Evolutionary conservation across 2,329 filamentous ascomycete genomes (phyloP).

Genomic region (Onygena corvina): DNA sequence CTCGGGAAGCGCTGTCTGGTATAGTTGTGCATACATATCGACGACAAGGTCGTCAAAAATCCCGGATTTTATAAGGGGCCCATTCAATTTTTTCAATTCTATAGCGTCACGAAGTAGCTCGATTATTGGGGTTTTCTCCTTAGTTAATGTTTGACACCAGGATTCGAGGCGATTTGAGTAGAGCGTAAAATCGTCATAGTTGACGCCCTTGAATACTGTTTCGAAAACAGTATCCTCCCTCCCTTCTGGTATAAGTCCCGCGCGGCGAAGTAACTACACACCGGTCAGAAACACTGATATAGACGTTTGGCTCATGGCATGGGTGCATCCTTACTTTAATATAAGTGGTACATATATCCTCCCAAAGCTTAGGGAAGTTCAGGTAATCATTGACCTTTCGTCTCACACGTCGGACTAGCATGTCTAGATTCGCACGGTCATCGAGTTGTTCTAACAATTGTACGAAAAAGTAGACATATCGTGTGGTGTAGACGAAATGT

Average conservation of each 20-base stretch:
- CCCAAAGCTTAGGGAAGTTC: constrained; percentile 51
- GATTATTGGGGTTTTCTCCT: constrained; percentile 37
- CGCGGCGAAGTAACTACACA: constrained; percentile 43
- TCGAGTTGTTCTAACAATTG: constrained; percentile 60
- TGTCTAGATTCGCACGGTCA: constrained; percentile 65
- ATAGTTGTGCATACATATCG: constrained; percentile 64
- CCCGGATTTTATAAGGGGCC: constrained; percentile 70
- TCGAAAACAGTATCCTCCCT: constrained; percentile 42
- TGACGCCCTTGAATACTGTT: constrained; percentile 50
- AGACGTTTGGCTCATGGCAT: constrained; percentile 1
- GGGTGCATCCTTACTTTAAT: constrained; percentile 31
- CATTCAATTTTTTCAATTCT: constrained; percentile 69
- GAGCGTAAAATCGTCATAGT: constrained; percentile 52
- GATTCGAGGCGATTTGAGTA: constrained; percentile 48
- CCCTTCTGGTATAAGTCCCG: constrained; percentile 46
- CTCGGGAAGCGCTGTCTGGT: constrained; percentile 29
- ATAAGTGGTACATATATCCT: constrained; percentile 48
- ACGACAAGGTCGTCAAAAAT: constrained; percentile 87
- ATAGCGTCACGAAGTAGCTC: constrained; percentile 55
- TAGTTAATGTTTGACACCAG: constrained; percentile 41
- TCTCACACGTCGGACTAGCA: constrained; percentile 63
- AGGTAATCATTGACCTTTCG: constrained; percentile 68
- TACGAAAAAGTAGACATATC: constrained; percentile 74
- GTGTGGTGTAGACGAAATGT: constrained; percentile 82
- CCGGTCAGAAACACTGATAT: constrained; percentile 16